Percentiles rank a stretch among this genome's conserved stretches.
phyloP scores from a whole-genome alignment of 768 basidiomycete species.

The Russula ochroleuca region DNA sequence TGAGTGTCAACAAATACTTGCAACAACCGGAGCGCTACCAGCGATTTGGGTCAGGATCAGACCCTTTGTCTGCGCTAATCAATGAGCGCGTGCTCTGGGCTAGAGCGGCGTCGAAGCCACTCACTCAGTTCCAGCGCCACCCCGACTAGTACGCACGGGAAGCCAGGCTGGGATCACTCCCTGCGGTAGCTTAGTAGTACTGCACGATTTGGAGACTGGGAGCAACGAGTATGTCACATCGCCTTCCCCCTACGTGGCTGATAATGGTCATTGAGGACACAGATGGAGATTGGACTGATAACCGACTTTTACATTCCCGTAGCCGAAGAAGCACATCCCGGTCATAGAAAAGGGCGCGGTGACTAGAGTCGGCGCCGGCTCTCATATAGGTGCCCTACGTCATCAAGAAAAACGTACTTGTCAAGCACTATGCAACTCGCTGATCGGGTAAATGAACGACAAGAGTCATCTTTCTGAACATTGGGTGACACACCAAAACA shows the following conservation, averaged over 20 bases:
- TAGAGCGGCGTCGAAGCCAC: neutral
- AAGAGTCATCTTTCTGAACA: neutral
- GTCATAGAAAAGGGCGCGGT: neutral
- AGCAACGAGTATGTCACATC: neutral
- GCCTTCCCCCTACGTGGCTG: neutral
- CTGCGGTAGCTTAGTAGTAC: neutral
- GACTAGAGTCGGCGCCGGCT: neutral
- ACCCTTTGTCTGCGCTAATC: neutral
- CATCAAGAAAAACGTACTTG: neutral
- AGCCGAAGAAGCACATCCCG: neutral
- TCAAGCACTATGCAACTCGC: neutral
- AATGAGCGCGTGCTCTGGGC: neutral
- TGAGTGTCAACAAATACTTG: neutral
- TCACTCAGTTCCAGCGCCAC: neutral
- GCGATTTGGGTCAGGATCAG: neutral
- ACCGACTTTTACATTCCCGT: slow-evolving; percentile 35
- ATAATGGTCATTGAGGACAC: slow-evolving; percentile 36
- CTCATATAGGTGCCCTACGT: neutral
- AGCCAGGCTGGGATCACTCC: neutral
- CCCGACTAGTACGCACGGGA: neutral
- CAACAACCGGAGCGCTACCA: neutral
- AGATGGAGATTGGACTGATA: slow-evolving; percentile 52
- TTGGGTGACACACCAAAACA: neutral
- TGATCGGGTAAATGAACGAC: neutral
- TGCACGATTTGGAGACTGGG: neutral